Conservation (phyloP, 2,329 filamentous ascomycete genomes). For the Fusarium floridanum region DNA sequence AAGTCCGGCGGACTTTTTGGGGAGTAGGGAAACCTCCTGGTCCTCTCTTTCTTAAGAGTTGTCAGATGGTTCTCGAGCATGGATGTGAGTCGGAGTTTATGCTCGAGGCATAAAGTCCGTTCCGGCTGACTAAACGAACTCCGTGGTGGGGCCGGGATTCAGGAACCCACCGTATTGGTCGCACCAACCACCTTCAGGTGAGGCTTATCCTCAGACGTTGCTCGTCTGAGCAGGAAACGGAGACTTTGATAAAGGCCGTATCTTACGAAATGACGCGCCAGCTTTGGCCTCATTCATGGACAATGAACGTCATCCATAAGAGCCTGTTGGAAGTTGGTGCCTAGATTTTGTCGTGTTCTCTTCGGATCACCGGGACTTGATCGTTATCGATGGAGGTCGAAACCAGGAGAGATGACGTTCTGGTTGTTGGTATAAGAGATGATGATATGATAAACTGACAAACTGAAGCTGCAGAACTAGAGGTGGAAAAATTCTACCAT, state of each 20-base stretch:
- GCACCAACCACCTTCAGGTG: background rate
- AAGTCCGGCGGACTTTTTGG: constrained; percentile 47
- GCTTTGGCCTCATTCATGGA: background rate
- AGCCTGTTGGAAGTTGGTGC: background rate
- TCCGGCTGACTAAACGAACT: constrained; percentile 5
- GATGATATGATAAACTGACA: background rate
- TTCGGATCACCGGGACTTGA: background rate
- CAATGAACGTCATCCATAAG: background rate
- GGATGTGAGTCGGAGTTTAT: constrained; percentile 31
- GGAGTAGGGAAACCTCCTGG: constrained; percentile 4
- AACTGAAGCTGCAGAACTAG: background rate
- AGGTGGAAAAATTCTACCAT: background rate
- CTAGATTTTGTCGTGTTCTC: background rate
- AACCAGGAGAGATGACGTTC: background rate
- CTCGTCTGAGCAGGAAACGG: constrained; percentile 1
- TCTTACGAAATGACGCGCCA: constrained; percentile 7
- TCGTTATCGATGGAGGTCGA: background rate
- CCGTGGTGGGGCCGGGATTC: constrained; percentile 3
- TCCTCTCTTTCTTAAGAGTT: background rate
- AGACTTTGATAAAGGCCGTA: constrained; percentile 34
- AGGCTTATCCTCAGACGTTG: constrained; percentile 16
- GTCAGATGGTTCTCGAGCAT: background rate
- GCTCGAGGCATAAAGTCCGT: constrained; percentile 25
- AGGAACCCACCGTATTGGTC: constrained; percentile 20
- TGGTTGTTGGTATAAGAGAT: background rate